These are phyloP conservation scores for Monosporozyma servazzii DNA, from an alignment of 805 yeast species.

Conservation along the genomic window DNA sequence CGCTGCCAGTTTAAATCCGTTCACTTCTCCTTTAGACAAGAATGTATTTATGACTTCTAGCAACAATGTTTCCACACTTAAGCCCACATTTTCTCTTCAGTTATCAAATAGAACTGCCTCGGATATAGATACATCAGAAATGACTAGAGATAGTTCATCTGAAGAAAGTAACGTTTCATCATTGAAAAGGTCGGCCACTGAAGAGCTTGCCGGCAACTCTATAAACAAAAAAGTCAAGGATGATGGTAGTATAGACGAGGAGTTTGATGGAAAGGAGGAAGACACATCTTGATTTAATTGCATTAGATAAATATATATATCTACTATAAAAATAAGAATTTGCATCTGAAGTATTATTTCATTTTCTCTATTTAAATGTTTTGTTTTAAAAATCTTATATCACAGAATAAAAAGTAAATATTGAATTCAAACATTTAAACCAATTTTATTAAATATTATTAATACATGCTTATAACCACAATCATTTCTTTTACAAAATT, in stretches of 20 bases:
- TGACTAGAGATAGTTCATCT: conserved; percentile 2
- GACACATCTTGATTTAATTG: background rate
- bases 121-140: background rate
- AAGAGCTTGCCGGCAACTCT: background rate
- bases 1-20: background rate
- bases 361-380: background rate
- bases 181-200: conserved; percentile 11
- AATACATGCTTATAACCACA: too few relatives aligned
- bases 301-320: background rate
- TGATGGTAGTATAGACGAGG: background rate
- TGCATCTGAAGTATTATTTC: background rate
- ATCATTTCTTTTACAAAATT: too few relatives aligned
- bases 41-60: background rate
- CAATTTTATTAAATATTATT: too few relatives aligned
- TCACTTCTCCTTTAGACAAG: conserved; percentile 1
- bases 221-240: conserved; percentile 1
- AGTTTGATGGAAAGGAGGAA: background rate
- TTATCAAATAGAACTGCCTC: background rate
- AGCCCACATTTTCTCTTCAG: conserved; percentile 6
- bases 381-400: background rate
- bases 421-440: background rate
- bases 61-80: conserved; percentile 2
- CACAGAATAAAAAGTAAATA: background rate
- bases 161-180: conserved; percentile 1
- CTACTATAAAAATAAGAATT: background rate